phyloP scores from a whole-genome alignment of 2,329 filamentous ascomycete species.

The Fusarium burgessii region DNA sequence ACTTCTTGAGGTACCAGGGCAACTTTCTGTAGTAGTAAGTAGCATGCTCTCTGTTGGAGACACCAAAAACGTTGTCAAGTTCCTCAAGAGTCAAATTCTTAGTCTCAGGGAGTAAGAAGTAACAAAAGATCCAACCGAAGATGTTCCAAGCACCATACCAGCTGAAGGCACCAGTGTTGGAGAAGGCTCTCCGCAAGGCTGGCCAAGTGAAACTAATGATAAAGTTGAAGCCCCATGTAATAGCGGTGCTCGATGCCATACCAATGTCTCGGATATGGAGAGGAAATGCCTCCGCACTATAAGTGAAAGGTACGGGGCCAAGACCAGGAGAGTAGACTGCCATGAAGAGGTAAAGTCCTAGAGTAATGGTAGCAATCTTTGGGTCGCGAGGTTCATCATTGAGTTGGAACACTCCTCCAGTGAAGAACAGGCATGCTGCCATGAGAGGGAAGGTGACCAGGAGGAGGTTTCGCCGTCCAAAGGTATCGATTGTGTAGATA shows the following conservation, averaged over 20 bases:
- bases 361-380: conserved; percentile 51
- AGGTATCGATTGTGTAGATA: conserved; percentile 70
- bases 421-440: conserved; percentile 66
- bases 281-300: conserved; percentile 70
- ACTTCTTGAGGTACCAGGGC: conserved; percentile 51
- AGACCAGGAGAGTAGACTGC: conserved; percentile 62
- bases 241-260: conserved; percentile 61
- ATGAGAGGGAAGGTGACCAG: conserved; percentile 70
- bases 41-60: conserved; percentile 49
- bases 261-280: conserved; percentile 67
- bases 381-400: background rate
- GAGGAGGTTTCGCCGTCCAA: conserved; percentile 66
- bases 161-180: conserved; percentile 53
- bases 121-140: conserved; percentile 50
- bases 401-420: conserved; percentile 64
- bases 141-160: conserved; percentile 56
- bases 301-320: conserved; percentile 70
- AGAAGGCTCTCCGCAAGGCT: conserved; percentile 35
- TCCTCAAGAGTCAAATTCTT: conserved; percentile 53
- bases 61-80: conserved; percentile 51
- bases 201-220: conserved; percentile 54
- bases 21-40: conserved; percentile 49
- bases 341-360: conserved; percentile 56
- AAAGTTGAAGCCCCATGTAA: conserved; percentile 57
- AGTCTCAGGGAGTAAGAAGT: conserved; percentile 53